These are phyloP conservation scores for Xylaria multiplex DNA, from an alignment of 2,329 filamentous ascomycete species.

Conservation along the genomic window DNA sequence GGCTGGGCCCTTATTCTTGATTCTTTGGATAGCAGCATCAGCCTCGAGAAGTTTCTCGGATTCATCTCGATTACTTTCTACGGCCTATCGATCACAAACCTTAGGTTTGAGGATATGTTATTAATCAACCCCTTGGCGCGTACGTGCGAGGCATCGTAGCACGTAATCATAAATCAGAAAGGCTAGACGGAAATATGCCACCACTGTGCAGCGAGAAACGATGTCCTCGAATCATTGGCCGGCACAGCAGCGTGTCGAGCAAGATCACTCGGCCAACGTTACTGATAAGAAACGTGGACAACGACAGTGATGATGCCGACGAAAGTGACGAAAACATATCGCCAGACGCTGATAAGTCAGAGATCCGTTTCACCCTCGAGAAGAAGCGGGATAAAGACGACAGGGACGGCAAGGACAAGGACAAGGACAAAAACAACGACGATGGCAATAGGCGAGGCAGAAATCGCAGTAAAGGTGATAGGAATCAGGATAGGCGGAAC, in stretches of 20 bases:
- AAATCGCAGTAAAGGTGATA: constrained; percentile 1
- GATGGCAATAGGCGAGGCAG: background rate
- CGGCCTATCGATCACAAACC: constrained; percentile 1
- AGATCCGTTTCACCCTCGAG: constrained; percentile 30
- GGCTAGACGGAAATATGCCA: constrained; percentile 42
- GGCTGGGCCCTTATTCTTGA: constrained; percentile 36
- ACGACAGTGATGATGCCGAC: constrained; percentile 25
- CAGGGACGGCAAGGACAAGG: background rate
- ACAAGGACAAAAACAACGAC: constrained; percentile 16
- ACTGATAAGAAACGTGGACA: constrained; percentile 18
- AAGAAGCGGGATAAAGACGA: constrained; percentile 17
- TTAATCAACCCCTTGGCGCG: constrained; percentile 34
- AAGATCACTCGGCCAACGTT: constrained; percentile 33
- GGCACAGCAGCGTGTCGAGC: constrained; percentile 34
- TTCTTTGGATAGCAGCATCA: constrained; percentile 8
- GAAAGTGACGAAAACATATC: constrained; percentile 35
- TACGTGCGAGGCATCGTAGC: constrained; percentile 45
- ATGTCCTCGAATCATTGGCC: constrained; percentile 34
- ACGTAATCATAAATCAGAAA: constrained; percentile 18
- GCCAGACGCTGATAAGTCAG: constrained; percentile 32
- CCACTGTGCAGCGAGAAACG: constrained; percentile 37
- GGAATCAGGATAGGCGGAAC: constrained; percentile 7
- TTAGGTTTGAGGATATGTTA: constrained; percentile 40
- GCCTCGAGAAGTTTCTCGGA: background rate
- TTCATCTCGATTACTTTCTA: constrained; percentile 19